Conservation (phyloP, 805 yeast genomes). For the Candida caryicola region DNA sequence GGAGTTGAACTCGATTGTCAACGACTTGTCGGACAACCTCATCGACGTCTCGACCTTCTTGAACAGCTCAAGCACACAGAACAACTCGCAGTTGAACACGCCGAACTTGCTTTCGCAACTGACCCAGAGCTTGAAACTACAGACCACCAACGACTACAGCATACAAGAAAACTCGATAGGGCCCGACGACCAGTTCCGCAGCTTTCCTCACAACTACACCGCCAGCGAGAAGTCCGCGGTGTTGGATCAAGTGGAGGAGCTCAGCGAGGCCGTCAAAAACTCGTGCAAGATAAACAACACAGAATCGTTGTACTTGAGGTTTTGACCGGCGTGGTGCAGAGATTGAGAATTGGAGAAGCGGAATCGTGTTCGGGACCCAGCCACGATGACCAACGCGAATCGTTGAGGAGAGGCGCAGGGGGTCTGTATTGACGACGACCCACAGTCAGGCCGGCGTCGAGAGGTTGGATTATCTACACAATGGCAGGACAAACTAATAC, state of each 20-base stretch:
- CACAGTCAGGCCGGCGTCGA: too few species aligned
- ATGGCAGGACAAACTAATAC: too few species aligned
- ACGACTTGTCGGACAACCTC: conserved; percentile 27
- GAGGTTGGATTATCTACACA: too few species aligned
- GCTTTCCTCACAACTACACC: conserved; percentile 11
- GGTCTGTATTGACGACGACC: too few species aligned
- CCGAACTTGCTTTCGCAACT: conserved; percentile 3
- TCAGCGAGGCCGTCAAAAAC: conserved; percentile 10
- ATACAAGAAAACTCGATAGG: conserved; percentile 1
- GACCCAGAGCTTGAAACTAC: conserved; percentile 3
- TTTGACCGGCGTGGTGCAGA: too few species aligned
- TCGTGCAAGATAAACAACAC: conserved; percentile 9
- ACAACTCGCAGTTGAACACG: conserved; percentile 3
- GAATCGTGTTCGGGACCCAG: too few species aligned
- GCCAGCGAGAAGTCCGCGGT: conserved; percentile 9
- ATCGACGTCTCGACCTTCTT: conserved; percentile 15
- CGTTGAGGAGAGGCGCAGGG: too few species aligned
- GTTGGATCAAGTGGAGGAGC: conserved; percentile 4
- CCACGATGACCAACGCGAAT: too few species aligned
- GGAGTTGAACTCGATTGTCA: conserved; percentile 46
- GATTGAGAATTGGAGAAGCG: too few species aligned
- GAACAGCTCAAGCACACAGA: conserved; percentile 8
- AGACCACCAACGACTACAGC: conserved; percentile 6
- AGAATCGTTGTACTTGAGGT: conserved; percentile 13
- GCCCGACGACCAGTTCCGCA: conserved; percentile 5